phyloP scores from a whole-genome alignment of 768 basidiomycete species.

The Tricholoma matsutake region DNA sequence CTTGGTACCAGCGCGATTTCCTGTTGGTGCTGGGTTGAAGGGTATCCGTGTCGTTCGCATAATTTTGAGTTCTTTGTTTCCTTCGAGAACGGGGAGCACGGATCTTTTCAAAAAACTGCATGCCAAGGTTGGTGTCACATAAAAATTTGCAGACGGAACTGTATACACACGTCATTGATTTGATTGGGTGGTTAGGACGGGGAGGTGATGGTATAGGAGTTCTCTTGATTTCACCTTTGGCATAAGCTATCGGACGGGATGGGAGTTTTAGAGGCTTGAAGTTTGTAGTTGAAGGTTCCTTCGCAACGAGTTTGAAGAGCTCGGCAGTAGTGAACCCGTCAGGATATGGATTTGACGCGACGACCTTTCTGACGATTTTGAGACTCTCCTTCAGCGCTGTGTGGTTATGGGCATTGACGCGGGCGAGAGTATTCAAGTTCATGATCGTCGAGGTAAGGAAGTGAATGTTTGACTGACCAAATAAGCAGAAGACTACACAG shows the following conservation, averaged over 20 bases:
- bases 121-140: slow-evolving; percentile 26
- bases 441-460: neutral
- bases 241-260: neutral
- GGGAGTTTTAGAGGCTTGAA: slow-evolving; percentile 22
- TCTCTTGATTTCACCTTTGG: slow-evolving; percentile 3
- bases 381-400: slow-evolving; percentile 18
- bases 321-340: slow-evolving; percentile 36
- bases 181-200: slow-evolving; percentile 44
- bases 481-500: neutral
- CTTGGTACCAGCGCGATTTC: slow-evolving; percentile 7
- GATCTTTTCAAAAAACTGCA: slow-evolving; percentile 47
- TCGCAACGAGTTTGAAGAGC: slow-evolving; percentile 33
- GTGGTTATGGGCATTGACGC: slow-evolving; percentile 9
- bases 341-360: slow-evolving; percentile 24
- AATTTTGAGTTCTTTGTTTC: slow-evolving; percentile 40
- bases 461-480: neutral
- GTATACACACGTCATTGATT: slow-evolving; percentile 47
- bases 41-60: slow-evolving; percentile 31
- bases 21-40: slow-evolving; percentile 15
- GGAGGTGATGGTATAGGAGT: slow-evolving; percentile 28
- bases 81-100: slow-evolving; percentile 47
- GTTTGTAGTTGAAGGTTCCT: slow-evolving; percentile 25
- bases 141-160: neutral
- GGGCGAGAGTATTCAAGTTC: slow-evolving; percentile 10
- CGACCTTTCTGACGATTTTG: slow-evolving; percentile 28